Base-by-base conservation (phyloP, 2,329 filamentous ascomycete genomes). In the Diplodia scrobiculata region DNA sequence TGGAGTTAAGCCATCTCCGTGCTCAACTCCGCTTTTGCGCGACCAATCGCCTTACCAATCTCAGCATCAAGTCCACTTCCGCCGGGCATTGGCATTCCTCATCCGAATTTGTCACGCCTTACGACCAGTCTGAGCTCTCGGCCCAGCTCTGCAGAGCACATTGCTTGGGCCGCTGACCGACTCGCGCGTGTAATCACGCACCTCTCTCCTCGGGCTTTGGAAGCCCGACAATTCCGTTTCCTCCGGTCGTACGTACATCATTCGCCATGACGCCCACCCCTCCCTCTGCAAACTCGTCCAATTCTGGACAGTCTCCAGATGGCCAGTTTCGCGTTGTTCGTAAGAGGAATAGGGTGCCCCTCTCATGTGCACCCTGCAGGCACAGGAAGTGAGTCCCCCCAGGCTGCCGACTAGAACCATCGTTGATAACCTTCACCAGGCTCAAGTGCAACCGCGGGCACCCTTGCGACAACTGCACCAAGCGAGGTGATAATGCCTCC, bases 391-490 rank as follows among this genome's bases (percentile, higher is more conserved):
- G 81, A 81, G 84, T 66, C 52, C 13, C 13, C 51, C 38, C 63
- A n/a, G 14, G 14, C 29, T 9, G 21, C 36, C 34, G 19, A 50
- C 17, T n/a, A n/a, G 29, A 66, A 71, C 75, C 65, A 76, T 69
- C 11, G 59, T 50, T 59, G 32, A 32, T 59, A 0, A 53, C 60
- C 9, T 1, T 36, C 32, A 47, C 67, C 69, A 87, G 84, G 73
- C 86, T 95, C 78, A 97, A 97, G 86, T 98, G 94, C 82, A 96
- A 98, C 78, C 89, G 95, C 74, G 88, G 86, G 69, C 87, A 92
- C 70, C 94, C 94, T 66, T 98, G 92, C 80, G 92, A 95, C 79
- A 98, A 98, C 76, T 98, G 94, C 78, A 87, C 91, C 67, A 97
- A 96, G 80, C 89, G 92, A 72, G 91, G 88, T 70, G 91, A 93